Evolutionary conservation across 495 filamentous ascomycete genomes (phyloP), one percentile per base, ranked within the genome.

Genomic region (Monascus purpureus): DNA sequence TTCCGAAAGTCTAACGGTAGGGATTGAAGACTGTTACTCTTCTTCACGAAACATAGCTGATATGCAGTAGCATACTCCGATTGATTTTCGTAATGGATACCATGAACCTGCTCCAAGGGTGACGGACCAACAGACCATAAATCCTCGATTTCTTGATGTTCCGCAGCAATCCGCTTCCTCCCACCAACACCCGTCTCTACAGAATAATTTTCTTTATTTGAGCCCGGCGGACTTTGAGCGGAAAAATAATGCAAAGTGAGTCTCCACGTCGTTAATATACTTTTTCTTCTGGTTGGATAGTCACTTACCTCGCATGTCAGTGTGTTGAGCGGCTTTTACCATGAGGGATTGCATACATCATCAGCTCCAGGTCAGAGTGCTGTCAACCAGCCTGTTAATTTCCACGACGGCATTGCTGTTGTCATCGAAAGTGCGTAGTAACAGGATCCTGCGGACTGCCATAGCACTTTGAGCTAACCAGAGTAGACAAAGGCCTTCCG

Each of bases 111-210:
- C 45, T 11, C 32, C 47, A 1, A 41, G 23, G 15, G 37, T 52
- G 5, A 31, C 44, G 1, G 43, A 47, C 13, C 53, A 50, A 31
- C 45, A 52, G 13, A 61, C 59, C 5, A 63, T 65, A 33, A 55
- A 65, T 28, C 61, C 61, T 1, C 52, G 53, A 15, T 65, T 50
- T 33, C 45, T 63, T 0, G 49, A 47, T 18, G 31, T 51, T 8
- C 17, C 28, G 13, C 49, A 45, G 17, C 47, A 49, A 35, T 32
- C 43, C n/a, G n/a, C n/a, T 13, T 34, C 41, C 14, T 45, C 25
- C 25, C 39, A 45, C 13, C 43, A 43, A 6, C 34, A 39, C 13
- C 15, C 4, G 20, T 9, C 43, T 4, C 29, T 50, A 4, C 37
- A 47, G 3, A 50, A 49, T 35, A 44, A 43, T 22, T 55, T 50